Conservation (phyloP, 768 basidiomycete genomes). For the Tylopilus sp. region DNA sequence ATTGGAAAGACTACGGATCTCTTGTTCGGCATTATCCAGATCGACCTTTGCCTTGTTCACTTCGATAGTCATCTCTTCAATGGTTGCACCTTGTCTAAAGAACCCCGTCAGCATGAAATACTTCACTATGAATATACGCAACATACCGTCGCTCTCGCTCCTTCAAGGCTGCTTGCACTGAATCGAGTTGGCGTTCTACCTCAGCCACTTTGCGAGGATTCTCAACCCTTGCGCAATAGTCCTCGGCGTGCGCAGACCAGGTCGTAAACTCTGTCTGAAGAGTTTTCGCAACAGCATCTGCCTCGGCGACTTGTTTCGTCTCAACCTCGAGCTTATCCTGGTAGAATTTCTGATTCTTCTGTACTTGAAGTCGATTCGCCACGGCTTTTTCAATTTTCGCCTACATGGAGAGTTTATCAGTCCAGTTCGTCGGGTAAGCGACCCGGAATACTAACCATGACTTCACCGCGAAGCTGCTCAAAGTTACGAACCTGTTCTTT, state of each 20-base stretch:
- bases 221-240: slow-evolving; percentile 55
- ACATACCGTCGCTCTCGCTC: slow-evolving; percentile 62
- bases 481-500: slow-evolving; percentile 51
- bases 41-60: slow-evolving; percentile 61
- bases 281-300: slow-evolving; percentile 45
- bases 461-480: slow-evolving; percentile 38
- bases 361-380: slow-evolving; percentile 45
- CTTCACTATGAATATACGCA: not conserved
- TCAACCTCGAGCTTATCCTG: slow-evolving; percentile 52
- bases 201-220: slow-evolving; percentile 55
- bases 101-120: slow-evolving; percentile 1
- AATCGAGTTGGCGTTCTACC: slow-evolving; percentile 60
- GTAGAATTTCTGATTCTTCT: slow-evolving; percentile 47
- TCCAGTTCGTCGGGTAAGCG: not conserved
- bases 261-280: slow-evolving; percentile 62
- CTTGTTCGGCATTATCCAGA: slow-evolving; percentile 56
- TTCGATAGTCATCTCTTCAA: slow-evolving; percentile 74
- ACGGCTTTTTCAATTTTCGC: slow-evolving; percentile 47
- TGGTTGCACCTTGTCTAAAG: slow-evolving; percentile 65
- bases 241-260: slow-evolving; percentile 62
- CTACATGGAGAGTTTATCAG: slow-evolving; percentile 32
- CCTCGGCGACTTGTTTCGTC: slow-evolving; percentile 39
- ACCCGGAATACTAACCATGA: slow-evolving; percentile 39
- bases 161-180: slow-evolving; percentile 59
- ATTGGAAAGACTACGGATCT: slow-evolving; percentile 57